Evolutionary conservation across 73 alveolate species (phyloP), one percentile per base, ranked within the genome.

Genomic region (Stentor coeruleus): DNA sequence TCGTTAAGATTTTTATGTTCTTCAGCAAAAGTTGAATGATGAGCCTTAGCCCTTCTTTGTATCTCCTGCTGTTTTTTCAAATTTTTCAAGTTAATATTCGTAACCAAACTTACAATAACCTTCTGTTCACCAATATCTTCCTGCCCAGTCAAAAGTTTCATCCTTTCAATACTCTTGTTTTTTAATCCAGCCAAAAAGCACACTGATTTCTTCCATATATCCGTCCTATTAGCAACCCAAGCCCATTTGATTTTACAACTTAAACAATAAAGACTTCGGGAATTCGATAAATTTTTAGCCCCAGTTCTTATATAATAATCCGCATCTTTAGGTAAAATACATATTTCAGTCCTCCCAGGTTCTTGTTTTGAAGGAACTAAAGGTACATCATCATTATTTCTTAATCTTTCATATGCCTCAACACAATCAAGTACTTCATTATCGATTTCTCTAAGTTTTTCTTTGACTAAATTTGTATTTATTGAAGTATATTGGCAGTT

Each of bases 51-150:
- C 14, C 79, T 0, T 66, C 37, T 66, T 31, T 20, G n/a, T 15
- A 66, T 66, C 33, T 66, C 79, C 33, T 66, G n/a, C 33, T 66
- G 79, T 66, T 31, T 0, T 31, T 66, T 66, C 14, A 66, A 33
- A 33, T 66, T 66, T 66, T 31, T 66, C 37, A 66, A 66, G 41
- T 66, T 66, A 0, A 66, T 33, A 66, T 66, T 66, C 3, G 79
- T 66, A 26, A 66, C 79, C 39, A 66, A 11, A 20, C 79, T 66
- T 1, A 66, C 79, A 20, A 66, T 31, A 2, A 66, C 37, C 37
- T 66, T 66, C 79, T 66, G 79, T 2, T 66, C 37, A 11, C 79
- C 79, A 33, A 66, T 66, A 20, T 66, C 79, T 26, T 66, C 79
- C 26, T 15, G n/a, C 33, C 79, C 79, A 20, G 79, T 66, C 42